These are phyloP conservation scores for Solanum chmielewskii DNA, from an alignment of 257 asterid genomes.

Conservation along the genomic window DNA sequence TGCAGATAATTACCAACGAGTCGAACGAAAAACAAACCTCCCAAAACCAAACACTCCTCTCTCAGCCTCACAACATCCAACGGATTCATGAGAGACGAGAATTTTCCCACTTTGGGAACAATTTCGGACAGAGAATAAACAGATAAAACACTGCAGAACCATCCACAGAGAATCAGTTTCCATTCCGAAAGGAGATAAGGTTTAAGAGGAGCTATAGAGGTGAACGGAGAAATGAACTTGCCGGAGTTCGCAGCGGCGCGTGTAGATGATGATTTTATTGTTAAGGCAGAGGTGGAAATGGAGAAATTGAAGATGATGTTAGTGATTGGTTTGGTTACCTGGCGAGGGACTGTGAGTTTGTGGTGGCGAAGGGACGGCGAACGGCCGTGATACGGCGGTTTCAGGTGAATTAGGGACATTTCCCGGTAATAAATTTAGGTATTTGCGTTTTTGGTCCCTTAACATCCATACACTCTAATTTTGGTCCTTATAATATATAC, in stretches of 20 bases:
- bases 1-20: conserved; percentile 51
- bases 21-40: conserved; percentile 35
- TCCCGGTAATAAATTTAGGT: background rate
- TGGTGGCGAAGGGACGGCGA: conserved; percentile 8
- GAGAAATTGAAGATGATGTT: background rate
- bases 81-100: conserved; percentile 26
- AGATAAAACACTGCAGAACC: conserved; percentile 62
- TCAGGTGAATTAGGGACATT: conserved; percentile 23
- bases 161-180: conserved; percentile 66
- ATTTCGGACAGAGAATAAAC: conserved; percentile 76
- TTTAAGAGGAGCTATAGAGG: conserved; percentile 29
- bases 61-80: conserved; percentile 18
- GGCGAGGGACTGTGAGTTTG: background rate
- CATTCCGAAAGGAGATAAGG: conserved; percentile 67
- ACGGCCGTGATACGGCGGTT: conserved; percentile 7
- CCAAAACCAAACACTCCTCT: conserved; percentile 33
- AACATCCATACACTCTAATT: background rate
- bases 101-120: conserved; percentile 51
- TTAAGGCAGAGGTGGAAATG: background rate
- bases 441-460: background rate
- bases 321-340: background rate
- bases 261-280: conserved; percentile 7
- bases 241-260: conserved; percentile 6
- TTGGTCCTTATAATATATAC: background rate
- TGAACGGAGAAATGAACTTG: background rate